Evolutionary conservation across 2,329 filamentous ascomycete genomes (phyloP).

Genomic region (Claviceps purpurea): DNA sequence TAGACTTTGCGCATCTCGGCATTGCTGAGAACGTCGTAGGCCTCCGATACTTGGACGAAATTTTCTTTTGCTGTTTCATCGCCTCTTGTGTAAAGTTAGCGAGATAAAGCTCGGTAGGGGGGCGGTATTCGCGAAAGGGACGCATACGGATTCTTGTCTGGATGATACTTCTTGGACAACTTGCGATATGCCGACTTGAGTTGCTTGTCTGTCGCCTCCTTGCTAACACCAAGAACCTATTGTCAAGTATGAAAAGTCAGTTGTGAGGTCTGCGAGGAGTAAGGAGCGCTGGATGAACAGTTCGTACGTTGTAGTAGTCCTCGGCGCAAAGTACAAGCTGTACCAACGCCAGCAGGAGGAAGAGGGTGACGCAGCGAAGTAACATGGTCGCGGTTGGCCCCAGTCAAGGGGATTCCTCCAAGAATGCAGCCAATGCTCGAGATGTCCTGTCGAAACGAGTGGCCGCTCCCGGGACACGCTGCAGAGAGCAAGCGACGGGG

Average conservation of each 20-base stretch:
- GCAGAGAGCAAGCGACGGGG: slow-evolving; percentile 4
- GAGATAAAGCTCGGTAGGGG: neutral
- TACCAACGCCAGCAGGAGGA: slow-evolving; percentile 37
- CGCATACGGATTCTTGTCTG: slow-evolving; percentile 90
- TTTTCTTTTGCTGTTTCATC: slow-evolving; percentile 72
- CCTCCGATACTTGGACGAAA: slow-evolving; percentile 88
- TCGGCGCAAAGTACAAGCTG: slow-evolving; percentile 46
- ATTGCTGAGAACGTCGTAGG: slow-evolving; percentile 83
- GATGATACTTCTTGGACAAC: slow-evolving; percentile 90
- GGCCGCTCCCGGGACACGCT: slow-evolving; percentile 1
- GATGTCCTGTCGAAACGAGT: neutral
- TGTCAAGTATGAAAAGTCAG: neutral
- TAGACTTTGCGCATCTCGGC: slow-evolving; percentile 75
- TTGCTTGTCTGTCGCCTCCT: slow-evolving; percentile 67
- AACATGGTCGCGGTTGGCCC: slow-evolving; percentile 31
- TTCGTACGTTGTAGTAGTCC: slow-evolving; percentile 63
- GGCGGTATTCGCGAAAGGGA: neutral
- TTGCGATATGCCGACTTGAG: slow-evolving; percentile 89
- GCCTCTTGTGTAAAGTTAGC: slow-evolving; percentile 35
- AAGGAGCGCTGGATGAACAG: slow-evolving; percentile 6
- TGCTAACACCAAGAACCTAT: slow-evolving; percentile 68
- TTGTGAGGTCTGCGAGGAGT: neutral
- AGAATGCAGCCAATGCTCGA: neutral
- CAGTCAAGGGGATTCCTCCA: slow-evolving; percentile 3
- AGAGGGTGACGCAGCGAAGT: slow-evolving; percentile 34